Conservation (phyloP, 176 grass and related monocot species). For the Bolboschoenus planiculmis region DNA sequence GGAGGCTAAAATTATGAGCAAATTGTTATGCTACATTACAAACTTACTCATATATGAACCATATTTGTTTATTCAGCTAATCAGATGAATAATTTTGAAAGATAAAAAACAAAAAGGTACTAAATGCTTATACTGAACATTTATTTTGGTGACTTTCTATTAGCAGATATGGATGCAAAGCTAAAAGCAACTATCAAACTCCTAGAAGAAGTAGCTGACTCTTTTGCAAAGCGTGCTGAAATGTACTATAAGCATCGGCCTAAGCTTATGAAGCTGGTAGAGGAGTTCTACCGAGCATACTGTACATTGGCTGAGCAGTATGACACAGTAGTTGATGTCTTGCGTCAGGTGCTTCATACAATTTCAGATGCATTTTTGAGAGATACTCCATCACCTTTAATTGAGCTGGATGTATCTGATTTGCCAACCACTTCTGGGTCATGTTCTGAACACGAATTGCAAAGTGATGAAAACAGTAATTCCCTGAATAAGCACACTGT, state of each 20-base stretch:
- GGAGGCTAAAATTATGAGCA: neutral
- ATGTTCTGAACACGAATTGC: conserved; percentile 46
- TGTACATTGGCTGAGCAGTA: conserved; percentile 82
- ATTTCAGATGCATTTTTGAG: conserved; percentile 92
- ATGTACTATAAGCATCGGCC: conserved; percentile 99
- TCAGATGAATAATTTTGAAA: conserved; percentile 3
- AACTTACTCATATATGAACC: neutral
- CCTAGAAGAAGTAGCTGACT: conserved; percentile 94
- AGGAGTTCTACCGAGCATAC: conserved; percentile 88
- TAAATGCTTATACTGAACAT: neutral
- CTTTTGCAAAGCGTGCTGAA: conserved; percentile 89
- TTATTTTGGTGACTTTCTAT: conserved; percentile 21
- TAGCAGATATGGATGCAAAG: conserved; percentile 80
- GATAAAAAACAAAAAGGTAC: neutral
- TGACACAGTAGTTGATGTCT: conserved; percentile 58
- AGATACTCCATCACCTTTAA: conserved; percentile 40
- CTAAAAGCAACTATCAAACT: conserved; percentile 95
- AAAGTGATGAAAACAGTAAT: conserved; percentile 35
- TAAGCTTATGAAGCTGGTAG: conserved; percentile 84
- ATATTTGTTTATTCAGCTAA: neutral
- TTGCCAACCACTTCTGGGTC: conserved; percentile 23
- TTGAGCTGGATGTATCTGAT: conserved; percentile 52
- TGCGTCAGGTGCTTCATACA: conserved; percentile 71
- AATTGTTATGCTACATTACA: neutral
- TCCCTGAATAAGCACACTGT: conserved; percentile 29